Percentiles rank a stretch among this genome's conserved stretches.
Conservation (phyloP, 495 filamentous ascomycete species). For the Penicillium psychrofluorescens region DNA sequence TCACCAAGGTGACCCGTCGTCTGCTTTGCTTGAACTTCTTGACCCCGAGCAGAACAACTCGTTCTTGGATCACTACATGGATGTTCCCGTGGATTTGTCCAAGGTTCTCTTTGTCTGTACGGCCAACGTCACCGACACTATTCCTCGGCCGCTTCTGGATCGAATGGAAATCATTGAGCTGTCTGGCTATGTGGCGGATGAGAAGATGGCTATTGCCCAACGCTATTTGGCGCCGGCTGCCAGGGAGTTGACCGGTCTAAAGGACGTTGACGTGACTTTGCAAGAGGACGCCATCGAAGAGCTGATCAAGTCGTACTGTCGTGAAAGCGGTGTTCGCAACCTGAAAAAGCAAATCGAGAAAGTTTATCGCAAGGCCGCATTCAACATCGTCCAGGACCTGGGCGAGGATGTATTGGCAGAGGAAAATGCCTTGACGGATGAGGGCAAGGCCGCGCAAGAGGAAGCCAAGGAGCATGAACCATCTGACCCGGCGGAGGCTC, state of each 20-base stretch:
- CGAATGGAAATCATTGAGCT: conserved; percentile 98
- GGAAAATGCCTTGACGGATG: conserved; percentile 74
- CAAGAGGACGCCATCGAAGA: conserved; percentile 82
- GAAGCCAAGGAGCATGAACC: conserved; percentile 58
- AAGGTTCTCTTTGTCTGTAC: conserved; percentile 99
- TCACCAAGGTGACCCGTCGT: conserved; percentile 93
- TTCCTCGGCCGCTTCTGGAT: conserved; percentile 87
- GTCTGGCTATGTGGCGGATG: conserved; percentile 94
- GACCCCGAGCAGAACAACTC: conserved; percentile 97
- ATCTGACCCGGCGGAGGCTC: conserved; percentile 49
- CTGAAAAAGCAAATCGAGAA: conserved; percentile 99
- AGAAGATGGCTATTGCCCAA: conserved; percentile 99
- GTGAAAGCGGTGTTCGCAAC: conserved; percentile 94
- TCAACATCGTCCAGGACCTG: conserved; percentile 94
- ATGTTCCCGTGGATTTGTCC: conserved; percentile 94
- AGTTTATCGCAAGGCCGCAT: conserved; percentile 92
- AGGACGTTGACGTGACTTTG: conserved; percentile 82
- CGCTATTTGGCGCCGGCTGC: conserved; percentile 86
- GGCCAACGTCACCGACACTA: conserved; percentile 98
- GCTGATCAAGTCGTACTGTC: conserved; percentile 96
- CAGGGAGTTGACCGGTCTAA: conserved; percentile 83
- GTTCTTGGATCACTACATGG: conserved; percentile 98
- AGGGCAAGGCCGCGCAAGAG: conserved; percentile 75
- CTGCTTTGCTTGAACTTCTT: conserved; percentile 86
- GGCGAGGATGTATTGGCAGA: conserved; percentile 82